Conservation (phyloP, 2,329 filamentous ascomycete species). For the Cladobotryum mycophilum region DNA sequence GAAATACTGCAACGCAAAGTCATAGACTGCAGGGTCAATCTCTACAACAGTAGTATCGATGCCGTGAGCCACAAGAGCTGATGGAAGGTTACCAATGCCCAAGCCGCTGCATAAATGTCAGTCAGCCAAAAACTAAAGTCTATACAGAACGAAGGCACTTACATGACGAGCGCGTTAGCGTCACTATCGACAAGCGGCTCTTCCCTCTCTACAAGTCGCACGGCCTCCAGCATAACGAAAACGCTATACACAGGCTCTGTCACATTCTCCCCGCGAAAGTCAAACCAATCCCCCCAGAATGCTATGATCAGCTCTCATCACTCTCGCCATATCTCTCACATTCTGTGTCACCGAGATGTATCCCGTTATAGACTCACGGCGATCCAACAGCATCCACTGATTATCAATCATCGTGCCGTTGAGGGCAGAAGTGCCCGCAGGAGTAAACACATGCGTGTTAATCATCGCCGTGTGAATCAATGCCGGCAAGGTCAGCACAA, state of each 20-base stretch:
- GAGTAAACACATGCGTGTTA: conserved; percentile 67
- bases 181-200: conserved; percentile 52
- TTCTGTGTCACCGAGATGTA: conserved; percentile 90
- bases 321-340: conserved; percentile 61
- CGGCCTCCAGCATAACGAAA: conserved; percentile 92
- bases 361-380: conserved; percentile 80
- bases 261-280: conserved; percentile 46
- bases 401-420: conserved; percentile 60
- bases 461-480: conserved; percentile 63
- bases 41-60: conserved; percentile 93
- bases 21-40: conserved; percentile 83
- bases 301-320: conserved; percentile 90
- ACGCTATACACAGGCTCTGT: conserved; percentile 89
- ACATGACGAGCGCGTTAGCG: conserved; percentile 81
- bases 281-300: conserved; percentile 88
- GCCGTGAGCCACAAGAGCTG: conserved; percentile 78
- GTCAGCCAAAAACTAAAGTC: background rate
- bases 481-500: conserved; percentile 64
- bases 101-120: conserved; percentile 55
- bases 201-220: conserved; percentile 66
- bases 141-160: conserved; percentile 29
- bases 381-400: conserved; percentile 71
- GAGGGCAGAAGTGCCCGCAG: conserved; percentile 52
- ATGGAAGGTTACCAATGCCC: conserved; percentile 85
- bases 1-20: conserved; percentile 80